Evolutionary conservation across 805 yeast species (phyloP), one percentile per base, ranked within the genome.

Genomic region (Sungouiella blattae): DNA sequence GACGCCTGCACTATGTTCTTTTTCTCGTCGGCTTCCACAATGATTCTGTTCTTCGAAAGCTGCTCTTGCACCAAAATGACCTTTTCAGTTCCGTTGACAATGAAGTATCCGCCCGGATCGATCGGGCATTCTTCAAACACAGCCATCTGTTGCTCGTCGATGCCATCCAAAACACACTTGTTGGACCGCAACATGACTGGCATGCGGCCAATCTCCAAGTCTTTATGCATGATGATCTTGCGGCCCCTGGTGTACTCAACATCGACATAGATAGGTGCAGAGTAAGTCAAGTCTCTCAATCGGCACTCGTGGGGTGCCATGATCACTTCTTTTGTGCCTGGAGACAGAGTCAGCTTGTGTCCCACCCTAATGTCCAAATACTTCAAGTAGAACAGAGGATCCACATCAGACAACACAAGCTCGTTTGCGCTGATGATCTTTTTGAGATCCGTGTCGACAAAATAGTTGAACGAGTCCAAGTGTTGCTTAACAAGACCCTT

Each of bases 91-190:
- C 98, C 98, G 57, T 91, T 91, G 32, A 91, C 97, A 55, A 91
- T 86, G 55, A 93, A 93, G 57, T 93, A 93, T 52, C 98, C 98
- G 64, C 98, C 98, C 5, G 98, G 98, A 63, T 93, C 98, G 32
- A 93, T 69, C 0, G 98, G 98, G 62, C 98, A 93, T 62, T 93
- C 98, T 49, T 86, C 82, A 47, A 85, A 69, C 17, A 66, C 66
- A 0, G 98, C 97, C 98, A 93, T 91, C 49, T 78, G 83, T 20
- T 67, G 59, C 52, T 91, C 96, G 33, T 78, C 70, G 31, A 84
- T 79, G 13, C 88, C 94, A 43, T 78, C 78, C 40, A 93, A 67
- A 23, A 87, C 80, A 73, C 98, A 93, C 58, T 88, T 87, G 57
- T 87, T 86, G 17, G 96, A 85, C 50, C 97, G 74, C 50, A 93